Evolutionary conservation across 2,329 filamentous ascomycete genomes (phyloP), one percentile per base, ranked within the genome.

Genomic region (Colletotrichum sublineola): DNA sequence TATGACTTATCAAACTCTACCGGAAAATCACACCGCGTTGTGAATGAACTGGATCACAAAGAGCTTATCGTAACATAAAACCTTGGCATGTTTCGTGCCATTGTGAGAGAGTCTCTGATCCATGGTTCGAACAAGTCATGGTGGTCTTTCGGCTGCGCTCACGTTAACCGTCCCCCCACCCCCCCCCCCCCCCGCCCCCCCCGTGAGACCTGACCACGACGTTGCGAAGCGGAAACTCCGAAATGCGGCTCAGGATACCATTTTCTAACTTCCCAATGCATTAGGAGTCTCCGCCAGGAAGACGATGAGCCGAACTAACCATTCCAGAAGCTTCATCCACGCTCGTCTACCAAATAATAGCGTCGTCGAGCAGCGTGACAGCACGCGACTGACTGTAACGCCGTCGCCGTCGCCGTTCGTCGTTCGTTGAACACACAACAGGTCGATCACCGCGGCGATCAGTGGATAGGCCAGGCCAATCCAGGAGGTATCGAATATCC

Each of bases 391-490:
- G 36, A 61, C 18, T 12, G n/a, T 20, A n/a, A 36, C 31, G 31
- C 33, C 24, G 57, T 68, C 64, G 33, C 56, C 18, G 36, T 42
- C 42, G 42, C 9, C 42, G 18, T 20, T 20, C 24, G 42, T 20
- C 42, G 42, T 44, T 44, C 42, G 42, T 44, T 18, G 5, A 31
- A 46, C 57, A 68, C 57, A 68, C 24, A 50, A 48, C 36, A 52
- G 40, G 67, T n/a, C 42, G 7, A 48, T 40, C 58, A 42, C 44
- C 18, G 55, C 55, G 57, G 33, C 46, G 70, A 73, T 73, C 70
- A 24, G 66, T 60, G 48, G 52, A 31, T 60, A 55, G 58, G 33
- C 70, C 66, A 72, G 70, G 46, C 66, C 70, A 56, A 50, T 61
- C 53, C 31, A 50, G 29, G 33, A 61, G 46, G 29, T 69, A 55